Conservation (phyloP, 2,329 filamentous ascomycete genomes). For the Lasiodiplodia sp. region DNA sequence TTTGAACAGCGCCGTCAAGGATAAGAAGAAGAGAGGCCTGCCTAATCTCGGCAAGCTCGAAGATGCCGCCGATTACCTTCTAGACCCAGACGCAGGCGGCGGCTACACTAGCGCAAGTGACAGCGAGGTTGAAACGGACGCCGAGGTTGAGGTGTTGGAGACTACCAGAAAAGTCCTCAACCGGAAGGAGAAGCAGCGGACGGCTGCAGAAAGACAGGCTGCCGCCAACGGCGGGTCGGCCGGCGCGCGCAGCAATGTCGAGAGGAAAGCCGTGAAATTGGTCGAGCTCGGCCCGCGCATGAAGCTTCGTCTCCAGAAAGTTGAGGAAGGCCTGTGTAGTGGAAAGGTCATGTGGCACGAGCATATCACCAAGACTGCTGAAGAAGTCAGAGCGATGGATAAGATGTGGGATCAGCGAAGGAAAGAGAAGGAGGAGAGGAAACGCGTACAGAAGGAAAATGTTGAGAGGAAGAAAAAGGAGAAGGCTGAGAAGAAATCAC, state of each 20-base stretch:
- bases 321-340: constrained; percentile 89
- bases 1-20: constrained; percentile 83
- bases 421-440: constrained; percentile 82
- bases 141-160: constrained; percentile 84
- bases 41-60: constrained; percentile 91
- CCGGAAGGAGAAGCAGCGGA: constrained; percentile 59
- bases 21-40: constrained; percentile 70
- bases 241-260: constrained; percentile 61
- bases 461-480: constrained; percentile 83
- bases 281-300: constrained; percentile 92
- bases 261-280: constrained; percentile 88
- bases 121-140: constrained; percentile 91
- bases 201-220: constrained; percentile 40
- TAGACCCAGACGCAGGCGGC: constrained; percentile 73
- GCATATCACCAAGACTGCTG: constrained; percentile 82
- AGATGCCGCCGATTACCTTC: constrained; percentile 93
- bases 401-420: constrained; percentile 80
- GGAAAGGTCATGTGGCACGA: constrained; percentile 99
- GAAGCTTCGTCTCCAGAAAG: constrained; percentile 88
- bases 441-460: constrained; percentile 85
- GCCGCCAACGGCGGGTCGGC: constrained; percentile 39
- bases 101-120: constrained; percentile 94
- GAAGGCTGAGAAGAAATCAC: constrained; percentile 58
- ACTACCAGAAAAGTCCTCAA: constrained; percentile 69
- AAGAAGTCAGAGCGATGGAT: constrained; percentile 80